These are phyloP conservation scores for Apiospora marii DNA, from an alignment of 2,329 filamentous ascomycete species.

Conservation along the genomic window DNA sequence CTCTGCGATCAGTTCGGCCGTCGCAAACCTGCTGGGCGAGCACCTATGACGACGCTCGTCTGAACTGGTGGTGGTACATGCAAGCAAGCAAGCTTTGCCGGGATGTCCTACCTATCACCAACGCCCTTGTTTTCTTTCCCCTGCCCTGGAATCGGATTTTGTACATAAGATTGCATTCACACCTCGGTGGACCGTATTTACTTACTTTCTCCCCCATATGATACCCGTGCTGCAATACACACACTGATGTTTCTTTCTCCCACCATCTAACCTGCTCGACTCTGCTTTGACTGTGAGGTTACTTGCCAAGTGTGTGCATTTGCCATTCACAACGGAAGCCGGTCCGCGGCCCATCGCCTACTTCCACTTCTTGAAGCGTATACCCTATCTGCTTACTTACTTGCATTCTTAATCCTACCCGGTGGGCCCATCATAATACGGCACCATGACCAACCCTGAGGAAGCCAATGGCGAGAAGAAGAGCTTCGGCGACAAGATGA, in stretches of 20 bases:
- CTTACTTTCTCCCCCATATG: background rate
- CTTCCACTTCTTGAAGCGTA: background rate
- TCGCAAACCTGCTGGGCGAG: constrained; percentile 7
- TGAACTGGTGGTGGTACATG: constrained; percentile 12
- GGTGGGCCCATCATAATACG: background rate
- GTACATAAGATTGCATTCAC: constrained; percentile 16
- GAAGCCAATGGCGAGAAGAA: background rate
- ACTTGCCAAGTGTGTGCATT: background rate
- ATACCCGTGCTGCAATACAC: constrained; percentile 11
- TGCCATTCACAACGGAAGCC: background rate
- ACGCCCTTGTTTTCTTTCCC: background rate
- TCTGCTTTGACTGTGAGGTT: background rate
- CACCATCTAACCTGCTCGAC: background rate
- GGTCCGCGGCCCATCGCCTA: constrained; percentile 1
- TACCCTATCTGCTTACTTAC: background rate
- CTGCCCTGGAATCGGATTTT: background rate
- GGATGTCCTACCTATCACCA: constrained; percentile 1
- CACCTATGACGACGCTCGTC: constrained; percentile 16
- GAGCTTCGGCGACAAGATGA: constrained; percentile 56
- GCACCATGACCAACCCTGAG: background rate
- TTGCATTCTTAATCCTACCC: background rate
- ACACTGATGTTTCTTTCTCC: background rate
- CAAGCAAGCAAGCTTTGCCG: constrained; percentile 10
- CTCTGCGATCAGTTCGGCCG: background rate
- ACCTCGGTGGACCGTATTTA: constrained; percentile 2